Evolutionary conservation across 2,329 filamentous ascomycete genomes (phyloP).

Genomic region (Diaporthe sp.): DNA sequence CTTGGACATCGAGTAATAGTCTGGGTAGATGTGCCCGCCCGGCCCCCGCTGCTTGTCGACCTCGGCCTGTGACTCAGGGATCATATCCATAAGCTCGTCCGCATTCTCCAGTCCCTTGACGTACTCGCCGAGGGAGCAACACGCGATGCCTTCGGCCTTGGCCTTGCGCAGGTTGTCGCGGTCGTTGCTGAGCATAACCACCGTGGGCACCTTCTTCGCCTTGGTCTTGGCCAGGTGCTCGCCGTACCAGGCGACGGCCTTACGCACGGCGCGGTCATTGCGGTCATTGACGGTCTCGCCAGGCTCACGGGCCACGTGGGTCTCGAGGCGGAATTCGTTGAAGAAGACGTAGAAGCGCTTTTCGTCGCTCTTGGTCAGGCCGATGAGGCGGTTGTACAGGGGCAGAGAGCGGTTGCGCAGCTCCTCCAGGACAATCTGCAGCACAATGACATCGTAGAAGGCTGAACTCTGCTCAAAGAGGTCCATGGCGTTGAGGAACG

Average conservation of each 20-base stretch:
- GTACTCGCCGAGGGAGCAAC: slow-evolving; percentile 79
- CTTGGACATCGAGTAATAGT: slow-evolving; percentile 89
- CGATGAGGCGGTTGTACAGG: slow-evolving; percentile 92
- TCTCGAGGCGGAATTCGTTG: slow-evolving; percentile 97
- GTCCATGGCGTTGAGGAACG: slow-evolving; percentile 95
- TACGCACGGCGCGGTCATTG: slow-evolving; percentile 91
- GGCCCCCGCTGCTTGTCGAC: slow-evolving; percentile 74
- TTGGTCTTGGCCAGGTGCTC: slow-evolving; percentile 80
- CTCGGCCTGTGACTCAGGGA: slow-evolving; percentile 81
- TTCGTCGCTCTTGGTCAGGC: slow-evolving; percentile 92
- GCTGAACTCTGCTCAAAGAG: slow-evolving; percentile 92
- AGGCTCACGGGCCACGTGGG: slow-evolving; percentile 79
- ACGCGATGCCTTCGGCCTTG: slow-evolving; percentile 78
- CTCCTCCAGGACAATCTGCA: slow-evolving; percentile 97
- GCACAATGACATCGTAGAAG: slow-evolving; percentile 96
- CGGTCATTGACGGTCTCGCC: slow-evolving; percentile 95
- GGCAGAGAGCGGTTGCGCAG: slow-evolving; percentile 93
- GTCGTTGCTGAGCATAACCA: slow-evolving; percentile 96
- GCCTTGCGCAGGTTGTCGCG: slow-evolving; percentile 88
- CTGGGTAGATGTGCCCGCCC: slow-evolving; percentile 82
- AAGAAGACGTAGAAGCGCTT: slow-evolving; percentile 99
- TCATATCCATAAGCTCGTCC: slow-evolving; percentile 91
- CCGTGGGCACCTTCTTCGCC: slow-evolving; percentile 73
- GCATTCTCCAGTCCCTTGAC: slow-evolving; percentile 87
- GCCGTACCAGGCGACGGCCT: slow-evolving; percentile 90